Percentiles rank a stretch among this genome's conserved stretches.
These are phyloP conservation scores for Camelina laxa DNA, from an alignment of 345 rosid genomes.

Conservation along the genomic window DNA sequence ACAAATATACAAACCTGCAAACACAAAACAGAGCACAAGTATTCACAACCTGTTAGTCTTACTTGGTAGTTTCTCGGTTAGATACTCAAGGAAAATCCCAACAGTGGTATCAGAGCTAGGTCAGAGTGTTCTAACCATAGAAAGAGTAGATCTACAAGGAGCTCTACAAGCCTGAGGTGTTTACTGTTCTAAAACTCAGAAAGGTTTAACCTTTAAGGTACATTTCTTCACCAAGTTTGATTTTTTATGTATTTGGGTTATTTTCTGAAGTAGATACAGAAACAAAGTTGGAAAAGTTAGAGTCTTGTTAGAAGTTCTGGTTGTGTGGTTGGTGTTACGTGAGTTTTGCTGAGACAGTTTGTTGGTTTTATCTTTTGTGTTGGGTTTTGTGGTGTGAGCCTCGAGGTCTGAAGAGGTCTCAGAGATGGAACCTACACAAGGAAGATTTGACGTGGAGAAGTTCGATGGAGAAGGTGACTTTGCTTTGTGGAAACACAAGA, in stretches of 20 bases:
- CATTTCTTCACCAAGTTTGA: background rate
- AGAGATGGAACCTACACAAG: background rate
- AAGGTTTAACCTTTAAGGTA: background rate
- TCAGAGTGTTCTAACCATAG: background rate
- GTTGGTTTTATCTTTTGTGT: background rate
- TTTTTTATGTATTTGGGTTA: background rate
- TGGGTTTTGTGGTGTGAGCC: background rate
- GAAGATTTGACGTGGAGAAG: background rate
- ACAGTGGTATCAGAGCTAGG: constrained; percentile 1
- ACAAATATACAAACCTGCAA: background rate
- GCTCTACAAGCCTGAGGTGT: background rate
- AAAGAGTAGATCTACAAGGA: background rate
- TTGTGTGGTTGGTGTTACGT: background rate
- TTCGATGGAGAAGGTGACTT: background rate
- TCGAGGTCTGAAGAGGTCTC: no score
- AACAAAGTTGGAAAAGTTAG: background rate
- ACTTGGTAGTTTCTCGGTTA: fast-evolving
- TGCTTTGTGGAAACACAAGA: constrained; percentile 7
- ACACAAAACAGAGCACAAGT: background rate
- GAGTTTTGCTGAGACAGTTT: background rate
- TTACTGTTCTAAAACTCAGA: background rate
- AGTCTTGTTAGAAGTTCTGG: no score
- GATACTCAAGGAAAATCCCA: background rate
- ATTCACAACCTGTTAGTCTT: background rate
- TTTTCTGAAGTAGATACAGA: background rate